Percentiles rank a stretch among this genome's conserved stretches.
Evolutionary conservation across 1,284 basidiomycete species (phyloP).

Genomic region (Leucoagaricus sp.): DNA sequence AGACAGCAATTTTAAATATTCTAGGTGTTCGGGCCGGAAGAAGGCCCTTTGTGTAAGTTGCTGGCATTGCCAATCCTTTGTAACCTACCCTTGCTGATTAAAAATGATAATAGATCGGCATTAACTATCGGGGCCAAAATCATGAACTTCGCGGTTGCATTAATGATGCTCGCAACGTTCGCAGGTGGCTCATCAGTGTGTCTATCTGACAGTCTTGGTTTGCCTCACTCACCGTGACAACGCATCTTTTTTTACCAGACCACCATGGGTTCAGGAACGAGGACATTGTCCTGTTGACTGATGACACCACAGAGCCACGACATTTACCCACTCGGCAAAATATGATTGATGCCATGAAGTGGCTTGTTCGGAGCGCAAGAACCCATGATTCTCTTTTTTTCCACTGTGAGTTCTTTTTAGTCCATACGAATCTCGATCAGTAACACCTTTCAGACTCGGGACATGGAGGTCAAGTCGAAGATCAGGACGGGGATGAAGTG

Average conservation of each 20-base stretch:
- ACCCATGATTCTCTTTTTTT: conserved; percentile 86
- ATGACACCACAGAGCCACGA: conserved; percentile 62
- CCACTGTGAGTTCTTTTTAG: conserved; percentile 59
- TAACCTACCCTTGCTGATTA: neutral
- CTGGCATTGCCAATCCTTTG: neutral
- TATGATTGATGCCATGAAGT: conserved; percentile 83
- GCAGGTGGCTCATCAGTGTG: conserved; percentile 70
- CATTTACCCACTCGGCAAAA: conserved; percentile 75
- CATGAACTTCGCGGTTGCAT: conserved; percentile 76
- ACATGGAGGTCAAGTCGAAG: conserved; percentile 80
- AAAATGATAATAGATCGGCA: conserved; percentile 64
- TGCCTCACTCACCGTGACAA: neutral
- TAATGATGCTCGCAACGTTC: conserved; percentile 79
- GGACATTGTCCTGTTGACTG: conserved; percentile 81
- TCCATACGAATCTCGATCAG: neutral
- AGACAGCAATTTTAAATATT: conserved; percentile 51
- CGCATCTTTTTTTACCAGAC: conserved; percentile 33
- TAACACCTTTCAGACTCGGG: conserved; percentile 59
- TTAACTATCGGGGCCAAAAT: conserved; percentile 73
- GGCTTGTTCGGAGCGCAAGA: conserved; percentile 80
- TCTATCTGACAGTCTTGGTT: conserved; percentile 6
- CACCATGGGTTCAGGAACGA: conserved; percentile 65
- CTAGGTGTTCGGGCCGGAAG: conserved; percentile 69
- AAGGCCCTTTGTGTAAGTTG: conserved; percentile 71
- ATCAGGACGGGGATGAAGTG: conserved; percentile 66